Conservation (phyloP, 2,329 filamentous ascomycete genomes). For the Ascochyta pisi region DNA sequence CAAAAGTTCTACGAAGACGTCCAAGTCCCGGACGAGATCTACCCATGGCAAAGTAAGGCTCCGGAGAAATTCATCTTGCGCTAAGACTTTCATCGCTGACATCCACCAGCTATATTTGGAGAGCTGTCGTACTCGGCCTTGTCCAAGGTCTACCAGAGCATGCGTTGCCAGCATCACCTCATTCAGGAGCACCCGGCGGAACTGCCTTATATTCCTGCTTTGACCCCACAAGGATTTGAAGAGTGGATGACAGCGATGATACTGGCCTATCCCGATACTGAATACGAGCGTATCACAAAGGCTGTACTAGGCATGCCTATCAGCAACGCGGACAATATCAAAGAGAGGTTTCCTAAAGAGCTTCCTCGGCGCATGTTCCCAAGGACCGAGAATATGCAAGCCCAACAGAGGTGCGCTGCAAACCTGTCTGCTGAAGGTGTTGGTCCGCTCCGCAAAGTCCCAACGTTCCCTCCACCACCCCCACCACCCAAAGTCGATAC, state of each 20-base stretch:
- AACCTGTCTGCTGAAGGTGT: slow-evolving; percentile 61
- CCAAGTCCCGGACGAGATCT: slow-evolving; percentile 67
- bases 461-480: slow-evolving; percentile 47
- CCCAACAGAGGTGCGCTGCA: slow-evolving; percentile 66
- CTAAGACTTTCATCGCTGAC: neutral
- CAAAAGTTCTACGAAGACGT: slow-evolving; percentile 74
- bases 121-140: slow-evolving; percentile 51
- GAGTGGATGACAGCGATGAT: slow-evolving; percentile 76
- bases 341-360: slow-evolving; percentile 79
- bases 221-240: slow-evolving; percentile 57
- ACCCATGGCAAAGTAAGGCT: slow-evolving; percentile 70
- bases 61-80: neutral
- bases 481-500: slow-evolving; percentile 29
- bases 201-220: slow-evolving; percentile 52
- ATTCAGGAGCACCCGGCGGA: slow-evolving; percentile 53
- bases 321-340: slow-evolving; percentile 66
- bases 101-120: slow-evolving; percentile 50
- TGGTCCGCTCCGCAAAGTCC: slow-evolving; percentile 43
- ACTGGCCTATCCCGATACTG: slow-evolving; percentile 76
- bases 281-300: slow-evolving; percentile 72
- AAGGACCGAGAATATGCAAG: slow-evolving; percentile 60
- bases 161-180: slow-evolving; percentile 58
- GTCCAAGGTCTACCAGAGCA: slow-evolving; percentile 55
- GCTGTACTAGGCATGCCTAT: slow-evolving; percentile 76
- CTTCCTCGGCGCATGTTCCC: slow-evolving; percentile 78